Base-by-base conservation (phyloP, 164 flowering plant species). In the Sedum album region DNA sequence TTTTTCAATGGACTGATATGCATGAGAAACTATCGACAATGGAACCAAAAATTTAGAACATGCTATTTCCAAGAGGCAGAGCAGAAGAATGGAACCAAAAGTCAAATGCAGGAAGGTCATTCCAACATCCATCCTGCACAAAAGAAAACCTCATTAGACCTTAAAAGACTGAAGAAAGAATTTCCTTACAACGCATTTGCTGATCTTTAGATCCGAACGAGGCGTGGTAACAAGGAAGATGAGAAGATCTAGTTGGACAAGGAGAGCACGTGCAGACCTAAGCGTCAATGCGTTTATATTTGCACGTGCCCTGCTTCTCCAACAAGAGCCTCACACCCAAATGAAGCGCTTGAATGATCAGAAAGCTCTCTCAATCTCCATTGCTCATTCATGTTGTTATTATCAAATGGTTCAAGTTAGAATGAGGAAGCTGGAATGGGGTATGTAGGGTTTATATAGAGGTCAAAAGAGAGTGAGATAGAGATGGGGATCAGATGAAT, bases 281-380 rank as follows among this genome's bases (percentile, higher is more conserved):
- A 11, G 30, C 23, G 26, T n/a, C 42, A 13, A 23, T 3, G 33
- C 62, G 62, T 14, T 7, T 44, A 13, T 13, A 8, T 67, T 79
- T 85, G 95, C 95, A 89, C 95, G 95, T 89, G 91, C 95, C 95
- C 95, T 89, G 95, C 91, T 89, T 89, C 95, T 89, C 95, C 95
- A 89, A 74, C 95, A 73, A 76, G 86, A 83, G 79, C 78, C 78
- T 60, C 86, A 36, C 90, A 73, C 79, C 82, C 81, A 48, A 3
- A 20, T 23, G 28, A 28, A 2, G 9, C 14, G 26, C 6, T 1
- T 9, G 11, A 21, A 23, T 9, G 60, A 35, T 35, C 38, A 35
- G n/a, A n/a, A n/a, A n/a, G n/a, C n/a, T n/a, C n/a, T n/a, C n/a
- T n/a, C n/a, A n/a, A n/a, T n/a, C n/a, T n/a, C n/a, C n/a, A 10